Conservation (phyloP, 805 yeast genomes). For the Yarrowia keelungensis region DNA sequence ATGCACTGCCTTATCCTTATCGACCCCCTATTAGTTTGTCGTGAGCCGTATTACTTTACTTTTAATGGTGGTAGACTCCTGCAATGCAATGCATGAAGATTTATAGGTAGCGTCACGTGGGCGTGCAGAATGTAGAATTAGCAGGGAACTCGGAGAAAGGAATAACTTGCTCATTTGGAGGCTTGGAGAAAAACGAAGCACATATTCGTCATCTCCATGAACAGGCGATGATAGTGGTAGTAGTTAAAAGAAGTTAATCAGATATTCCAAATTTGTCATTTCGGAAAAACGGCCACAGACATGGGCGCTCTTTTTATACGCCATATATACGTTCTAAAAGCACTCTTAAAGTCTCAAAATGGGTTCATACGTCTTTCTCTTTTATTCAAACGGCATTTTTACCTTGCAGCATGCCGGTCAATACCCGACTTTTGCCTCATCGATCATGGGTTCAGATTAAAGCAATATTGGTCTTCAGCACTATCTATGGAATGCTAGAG, state of each 20-base stretch:
- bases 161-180: not conserved
- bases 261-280: not conserved
- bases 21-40: constrained; percentile 21
- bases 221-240: too few relatives aligned
- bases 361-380: too few relatives aligned
- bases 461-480: not conserved
- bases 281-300: not conserved
- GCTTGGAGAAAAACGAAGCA: not conserved
- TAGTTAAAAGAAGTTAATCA: too few relatives aligned
- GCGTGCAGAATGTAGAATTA: not conserved
- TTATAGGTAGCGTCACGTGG: constrained; percentile 9
- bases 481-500: not conserved
- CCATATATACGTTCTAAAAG: too few relatives aligned
- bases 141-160: not conserved
- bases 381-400: not conserved
- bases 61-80: constrained; percentile 21
- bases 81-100: constrained; percentile 22
- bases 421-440: not conserved
- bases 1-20: constrained; percentile 34
- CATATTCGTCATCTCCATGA: too few relatives aligned
- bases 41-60: constrained; percentile 18
- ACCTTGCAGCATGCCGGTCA: not conserved
- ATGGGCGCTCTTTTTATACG: too few relatives aligned
- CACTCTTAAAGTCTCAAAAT: too few relatives aligned
- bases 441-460: not conserved